Conservation (phyloP, 306 rosid genomes). For the Astragalus glycyphyllos region DNA sequence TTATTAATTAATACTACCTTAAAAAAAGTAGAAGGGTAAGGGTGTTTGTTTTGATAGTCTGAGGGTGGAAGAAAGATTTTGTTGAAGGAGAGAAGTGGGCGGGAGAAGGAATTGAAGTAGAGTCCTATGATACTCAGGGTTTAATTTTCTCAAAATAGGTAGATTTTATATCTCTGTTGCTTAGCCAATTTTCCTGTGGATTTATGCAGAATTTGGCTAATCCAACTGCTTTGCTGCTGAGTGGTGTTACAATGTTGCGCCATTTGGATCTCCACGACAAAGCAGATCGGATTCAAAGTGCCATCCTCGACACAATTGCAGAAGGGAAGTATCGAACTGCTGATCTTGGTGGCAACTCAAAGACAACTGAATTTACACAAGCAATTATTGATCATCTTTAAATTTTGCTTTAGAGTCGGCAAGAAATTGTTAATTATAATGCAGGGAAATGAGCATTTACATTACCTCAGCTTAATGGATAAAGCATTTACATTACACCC, state of each 20-base stretch:
- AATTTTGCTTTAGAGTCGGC: conserved; percentile 49
- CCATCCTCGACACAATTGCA: conserved; percentile 82
- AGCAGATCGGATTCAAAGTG: conserved; percentile 81
- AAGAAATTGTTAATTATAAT: conserved; percentile 42
- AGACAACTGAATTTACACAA: conserved; percentile 73
- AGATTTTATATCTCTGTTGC: background rate
- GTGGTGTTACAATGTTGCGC: conserved; percentile 85
- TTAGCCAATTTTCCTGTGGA: conserved; percentile 20
- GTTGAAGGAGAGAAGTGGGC: too few species aligned
- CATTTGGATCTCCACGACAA: conserved; percentile 81
- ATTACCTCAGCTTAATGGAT: conserved; percentile 5
- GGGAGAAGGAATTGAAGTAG: too few species aligned
- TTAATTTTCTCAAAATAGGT: too few species aligned
- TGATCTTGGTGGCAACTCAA: conserved; percentile 89
- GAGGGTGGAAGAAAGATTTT: too few species aligned
- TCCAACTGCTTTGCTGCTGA: conserved; percentile 92
- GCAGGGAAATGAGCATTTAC: too few species aligned
- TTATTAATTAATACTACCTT: too few species aligned
- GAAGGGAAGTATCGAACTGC: conserved; percentile 96
- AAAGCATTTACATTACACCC: conserved; percentile 35
- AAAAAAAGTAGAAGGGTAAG: too few species aligned
- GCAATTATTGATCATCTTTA: conserved; percentile 88
- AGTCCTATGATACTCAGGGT: too few species aligned
- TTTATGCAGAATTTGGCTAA: conserved; percentile 84
- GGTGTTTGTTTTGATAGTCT: too few species aligned